Evolutionary conservation across 495 filamentous ascomycete genomes (phyloP).

Genomic region (Trichocladium antarcticum): DNA sequence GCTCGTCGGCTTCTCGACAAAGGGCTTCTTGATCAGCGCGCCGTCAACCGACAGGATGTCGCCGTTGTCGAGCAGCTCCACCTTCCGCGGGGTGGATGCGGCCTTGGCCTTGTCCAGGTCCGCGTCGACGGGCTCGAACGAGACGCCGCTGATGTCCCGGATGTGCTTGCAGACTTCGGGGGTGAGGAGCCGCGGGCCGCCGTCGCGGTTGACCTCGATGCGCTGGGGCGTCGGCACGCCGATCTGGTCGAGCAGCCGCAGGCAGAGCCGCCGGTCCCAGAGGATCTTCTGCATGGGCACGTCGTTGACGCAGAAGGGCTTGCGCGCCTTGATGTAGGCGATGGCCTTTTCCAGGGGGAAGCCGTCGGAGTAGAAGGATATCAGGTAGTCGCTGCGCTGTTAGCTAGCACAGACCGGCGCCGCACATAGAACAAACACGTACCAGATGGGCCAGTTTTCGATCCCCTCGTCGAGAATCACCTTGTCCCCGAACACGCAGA

Average conservation of each 20-base stretch:
- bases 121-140: constrained; percentile 61
- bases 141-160: constrained; percentile 66
- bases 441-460: constrained; percentile 63
- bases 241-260: constrained; percentile 78
- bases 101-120: constrained; percentile 43
- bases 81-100: constrained; percentile 50
- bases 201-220: constrained; percentile 90
- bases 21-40: constrained; percentile 71
- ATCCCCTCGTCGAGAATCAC: constrained; percentile 88
- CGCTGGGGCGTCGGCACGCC: constrained; percentile 78
- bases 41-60: constrained; percentile 85
- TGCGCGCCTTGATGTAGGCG: constrained; percentile 79
- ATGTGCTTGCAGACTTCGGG: constrained; percentile 67
- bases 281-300: constrained; percentile 95
- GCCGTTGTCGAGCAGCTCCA: constrained; percentile 75
- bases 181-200: constrained; percentile 69
- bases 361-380: constrained; percentile 95
- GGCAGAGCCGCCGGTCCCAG: constrained; percentile 87
- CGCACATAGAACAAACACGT: background rate
- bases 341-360: constrained; percentile 97
- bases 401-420: constrained; percentile 2
- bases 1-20: constrained; percentile 96
- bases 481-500: constrained; percentile 95
- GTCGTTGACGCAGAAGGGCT: constrained; percentile 96
- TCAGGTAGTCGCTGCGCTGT: constrained; percentile 69